These are phyloP conservation scores for Hymenoscyphus fructigenus DNA, from an alignment of 2,329 filamentous ascomycete genomes.

Conservation along the genomic window DNA sequence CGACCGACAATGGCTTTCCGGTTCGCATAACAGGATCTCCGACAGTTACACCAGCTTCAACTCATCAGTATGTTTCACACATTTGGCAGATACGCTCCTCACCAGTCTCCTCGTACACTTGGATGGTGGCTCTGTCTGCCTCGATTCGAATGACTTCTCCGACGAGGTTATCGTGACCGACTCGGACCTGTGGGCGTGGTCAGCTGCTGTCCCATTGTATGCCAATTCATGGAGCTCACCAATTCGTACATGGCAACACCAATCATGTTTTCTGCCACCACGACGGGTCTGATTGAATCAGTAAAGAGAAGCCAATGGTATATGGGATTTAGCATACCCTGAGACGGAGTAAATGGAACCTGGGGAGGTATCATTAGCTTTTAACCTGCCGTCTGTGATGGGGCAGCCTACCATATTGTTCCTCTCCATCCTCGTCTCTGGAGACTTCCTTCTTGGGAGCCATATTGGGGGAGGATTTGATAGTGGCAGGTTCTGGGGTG, in stretches of 20 bases:
- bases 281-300: conserved; percentile 68
- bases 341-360: conserved; percentile 71
- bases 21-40: conserved; percentile 90
- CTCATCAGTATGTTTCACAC: conserved; percentile 23
- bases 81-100: conserved; percentile 36
- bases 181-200: conserved; percentile 64
- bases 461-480: conserved; percentile 37
- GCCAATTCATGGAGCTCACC: conserved; percentile 40
- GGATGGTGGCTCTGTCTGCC: conserved; percentile 91
- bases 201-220: conserved; percentile 45
- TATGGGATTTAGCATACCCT: conserved; percentile 42
- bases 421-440: conserved; percentile 47
- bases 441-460: conserved; percentile 39
- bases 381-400: conserved; percentile 10
- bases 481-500: conserved; percentile 17
- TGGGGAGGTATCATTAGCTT: conserved; percentile 35
- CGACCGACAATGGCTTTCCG: conserved; percentile 94
- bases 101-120: conserved; percentile 99
- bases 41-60: conserved; percentile 84
- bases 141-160: conserved; percentile 99
- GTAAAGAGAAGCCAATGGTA: not conserved
- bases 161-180: conserved; percentile 87
- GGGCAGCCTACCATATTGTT: conserved; percentile 51
- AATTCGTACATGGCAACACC: conserved; percentile 99
- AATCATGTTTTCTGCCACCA: conserved; percentile 97